phyloP scores from a whole-genome alignment of 768 basidiomycete genomes.

The Hygrophorus pudorinus region DNA sequence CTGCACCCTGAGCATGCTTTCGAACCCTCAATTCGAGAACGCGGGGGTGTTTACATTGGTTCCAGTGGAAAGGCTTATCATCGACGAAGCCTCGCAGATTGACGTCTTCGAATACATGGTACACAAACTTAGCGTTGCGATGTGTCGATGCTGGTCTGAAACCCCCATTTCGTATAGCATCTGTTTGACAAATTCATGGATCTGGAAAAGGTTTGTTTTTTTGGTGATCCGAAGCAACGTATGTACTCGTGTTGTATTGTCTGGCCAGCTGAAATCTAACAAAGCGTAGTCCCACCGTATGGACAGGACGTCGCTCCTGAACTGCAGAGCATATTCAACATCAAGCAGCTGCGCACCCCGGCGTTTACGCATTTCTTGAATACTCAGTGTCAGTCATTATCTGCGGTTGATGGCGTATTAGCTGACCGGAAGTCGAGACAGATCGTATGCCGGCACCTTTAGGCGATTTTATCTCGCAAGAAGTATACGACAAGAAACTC shows the following conservation, averaged over 20 bases:
- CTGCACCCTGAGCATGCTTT: conserved; percentile 42
- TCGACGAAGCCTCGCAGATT: conserved; percentile 50
- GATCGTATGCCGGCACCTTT: conserved; percentile 43
- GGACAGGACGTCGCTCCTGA: conserved; percentile 29
- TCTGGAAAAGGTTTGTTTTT: conserved; percentile 38
- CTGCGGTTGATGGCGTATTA: background rate
- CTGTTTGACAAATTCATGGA: conserved; percentile 30
- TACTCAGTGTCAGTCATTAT: conserved; percentile 30
- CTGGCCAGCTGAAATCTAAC: background rate
- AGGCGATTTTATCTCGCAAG: conserved; percentile 38
- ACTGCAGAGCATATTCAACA: conserved; percentile 37
- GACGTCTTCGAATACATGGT: conserved; percentile 40
- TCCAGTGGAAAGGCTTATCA: conserved; percentile 35
- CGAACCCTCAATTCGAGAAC: conserved; percentile 21
- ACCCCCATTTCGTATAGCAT: conserved; percentile 20
- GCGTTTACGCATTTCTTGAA: conserved; percentile 28
- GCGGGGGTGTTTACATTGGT: conserved; percentile 22
- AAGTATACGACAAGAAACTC: conserved; percentile 32
- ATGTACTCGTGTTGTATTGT: conserved; percentile 10
- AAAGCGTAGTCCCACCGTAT: conserved; percentile 37
- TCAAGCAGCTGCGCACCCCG: conserved; percentile 24
- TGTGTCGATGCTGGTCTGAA: background rate
- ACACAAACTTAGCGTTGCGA: background rate
- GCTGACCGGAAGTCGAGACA: conserved; percentile 11
- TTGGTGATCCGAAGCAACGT: conserved; percentile 48